A percentile compares a stretch with the other conserved stretches of the same genome.
Evolutionary conservation across 345 rosid species (phyloP).

Genomic region (Euphorbia lathyris): DNA sequence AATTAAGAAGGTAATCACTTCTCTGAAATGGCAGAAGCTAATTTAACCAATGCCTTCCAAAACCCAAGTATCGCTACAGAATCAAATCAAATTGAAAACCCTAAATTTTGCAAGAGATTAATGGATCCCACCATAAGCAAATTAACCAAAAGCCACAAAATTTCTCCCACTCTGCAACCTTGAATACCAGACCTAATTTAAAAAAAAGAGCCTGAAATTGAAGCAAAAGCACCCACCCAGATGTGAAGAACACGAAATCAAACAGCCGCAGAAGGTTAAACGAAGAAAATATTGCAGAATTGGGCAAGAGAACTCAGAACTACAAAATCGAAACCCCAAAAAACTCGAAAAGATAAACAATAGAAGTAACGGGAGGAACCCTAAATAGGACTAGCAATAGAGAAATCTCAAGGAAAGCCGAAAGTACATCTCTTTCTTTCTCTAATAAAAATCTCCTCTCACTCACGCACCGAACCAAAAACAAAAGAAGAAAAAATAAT

Average conservation of each 20-base stretch:
- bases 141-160: slow-evolving; percentile 22
- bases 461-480: slow-evolving; percentile 28
- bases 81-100: slow-evolving; percentile 33
- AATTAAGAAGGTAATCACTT: slow-evolving; percentile 8
- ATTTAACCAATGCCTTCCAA: slow-evolving; percentile 12
- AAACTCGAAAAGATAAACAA: background rate
- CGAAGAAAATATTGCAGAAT: slow-evolving; percentile 16
- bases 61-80: background rate
- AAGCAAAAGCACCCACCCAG: slow-evolving; percentile 23
- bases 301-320: slow-evolving; percentile 4
- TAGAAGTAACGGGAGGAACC: background rate
- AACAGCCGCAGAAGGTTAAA: slow-evolving; percentile 11
- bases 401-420: background rate
- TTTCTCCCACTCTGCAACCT: slow-evolving; percentile 16
- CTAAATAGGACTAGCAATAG: background rate
- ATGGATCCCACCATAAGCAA: slow-evolving; percentile 15
- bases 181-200: slow-evolving; percentile 12
- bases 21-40: background rate
- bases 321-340: slow-evolving; percentile 14
- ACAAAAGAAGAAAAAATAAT: slow-evolving; percentile 11
- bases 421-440: slow-evolving; percentile 4
- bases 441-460: slow-evolving; percentile 32
- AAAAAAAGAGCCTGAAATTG: slow-evolving; percentile 14
- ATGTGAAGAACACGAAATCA: slow-evolving; percentile 20
- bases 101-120: slow-evolving; percentile 24